These are phyloP conservation scores for Penicillium canescens DNA, from an alignment of 495 filamentous ascomycete species.

Conservation along the genomic window DNA sequence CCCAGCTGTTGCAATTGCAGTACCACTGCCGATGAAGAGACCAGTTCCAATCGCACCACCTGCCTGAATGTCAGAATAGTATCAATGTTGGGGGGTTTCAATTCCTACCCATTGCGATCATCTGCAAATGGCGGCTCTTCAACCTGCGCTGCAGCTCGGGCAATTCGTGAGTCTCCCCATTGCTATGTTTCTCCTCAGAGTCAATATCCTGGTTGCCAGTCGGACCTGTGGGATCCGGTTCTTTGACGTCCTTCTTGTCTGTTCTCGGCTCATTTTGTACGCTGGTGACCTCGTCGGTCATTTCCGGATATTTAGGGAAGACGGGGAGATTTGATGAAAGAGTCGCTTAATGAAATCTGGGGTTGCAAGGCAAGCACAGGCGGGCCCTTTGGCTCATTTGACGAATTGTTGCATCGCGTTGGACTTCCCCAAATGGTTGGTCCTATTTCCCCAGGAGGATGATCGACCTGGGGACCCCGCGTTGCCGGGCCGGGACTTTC, in stretches of 20 bases:
- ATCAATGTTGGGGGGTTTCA: background rate
- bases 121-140: constrained; percentile 63
- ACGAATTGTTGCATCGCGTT: background rate
- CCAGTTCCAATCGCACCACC: constrained; percentile 74
- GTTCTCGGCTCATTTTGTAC: background rate
- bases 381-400: background rate
- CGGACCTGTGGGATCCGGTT: background rate
- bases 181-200: constrained; percentile 6
- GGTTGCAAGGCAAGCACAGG: too few relatives aligned
- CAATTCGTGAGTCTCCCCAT: constrained; percentile 2
- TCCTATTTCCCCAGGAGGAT: background rate
- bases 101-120: constrained; percentile 60
- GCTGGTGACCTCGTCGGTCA: constrained; percentile 2
- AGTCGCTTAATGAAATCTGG: background rate
- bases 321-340: background rate
- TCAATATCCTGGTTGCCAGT: background rate
- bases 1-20: constrained; percentile 60
- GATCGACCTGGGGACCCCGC: constrained; percentile 1
- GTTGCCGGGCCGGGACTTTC: background rate
- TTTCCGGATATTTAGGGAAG: background rate
- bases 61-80: constrained; percentile 14
- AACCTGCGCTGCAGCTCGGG: constrained; percentile 49
- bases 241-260: background rate
- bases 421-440: background rate
- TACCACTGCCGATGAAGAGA: constrained; percentile 68